Conservation (phyloP, 352 stramenopile species). For the Globisporangium ultimum region DNA sequence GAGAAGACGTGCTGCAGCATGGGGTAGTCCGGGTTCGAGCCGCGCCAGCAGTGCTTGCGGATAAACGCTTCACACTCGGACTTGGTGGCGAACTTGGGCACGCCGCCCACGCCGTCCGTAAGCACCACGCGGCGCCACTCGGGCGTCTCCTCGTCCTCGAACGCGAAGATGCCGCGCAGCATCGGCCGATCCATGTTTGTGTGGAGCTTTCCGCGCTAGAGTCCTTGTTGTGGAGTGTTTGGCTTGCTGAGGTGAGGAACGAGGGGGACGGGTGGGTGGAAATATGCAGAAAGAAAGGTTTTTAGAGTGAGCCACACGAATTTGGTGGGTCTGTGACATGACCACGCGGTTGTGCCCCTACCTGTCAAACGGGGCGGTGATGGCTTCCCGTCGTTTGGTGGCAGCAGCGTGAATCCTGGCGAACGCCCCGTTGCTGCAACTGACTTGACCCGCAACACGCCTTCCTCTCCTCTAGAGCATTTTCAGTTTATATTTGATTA, state of each 20-base stretch:
- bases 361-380: neutral
- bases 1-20: conserved; percentile 92
- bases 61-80: conserved; percentile 89
- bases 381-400: neutral
- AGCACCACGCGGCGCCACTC: conserved; percentile 75
- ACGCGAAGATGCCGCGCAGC: conserved; percentile 82
- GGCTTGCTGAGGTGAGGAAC: neutral
- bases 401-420: neutral
- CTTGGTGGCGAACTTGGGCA: conserved; percentile 88
- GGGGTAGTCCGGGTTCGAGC: conserved; percentile 89
- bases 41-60: conserved; percentile 74
- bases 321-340: too few species aligned
- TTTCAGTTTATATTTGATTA: too few species aligned
- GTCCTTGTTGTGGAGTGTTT: neutral
- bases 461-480: neutral
- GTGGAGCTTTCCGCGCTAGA: too few species aligned
- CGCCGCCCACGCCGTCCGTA: conserved; percentile 52
- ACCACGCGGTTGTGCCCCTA: neutral
- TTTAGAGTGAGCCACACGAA: too few species aligned
- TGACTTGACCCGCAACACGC: neutral
- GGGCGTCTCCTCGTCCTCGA: conserved; percentile 84
- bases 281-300: too few species aligned
- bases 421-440: neutral
- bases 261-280: too few species aligned
- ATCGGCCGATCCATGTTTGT: conserved; percentile 43